Percentiles rank a stretch among this genome's conserved stretches.
Conservation (phyloP, 331 rosid species). For the Phaseolus coccineus region DNA sequence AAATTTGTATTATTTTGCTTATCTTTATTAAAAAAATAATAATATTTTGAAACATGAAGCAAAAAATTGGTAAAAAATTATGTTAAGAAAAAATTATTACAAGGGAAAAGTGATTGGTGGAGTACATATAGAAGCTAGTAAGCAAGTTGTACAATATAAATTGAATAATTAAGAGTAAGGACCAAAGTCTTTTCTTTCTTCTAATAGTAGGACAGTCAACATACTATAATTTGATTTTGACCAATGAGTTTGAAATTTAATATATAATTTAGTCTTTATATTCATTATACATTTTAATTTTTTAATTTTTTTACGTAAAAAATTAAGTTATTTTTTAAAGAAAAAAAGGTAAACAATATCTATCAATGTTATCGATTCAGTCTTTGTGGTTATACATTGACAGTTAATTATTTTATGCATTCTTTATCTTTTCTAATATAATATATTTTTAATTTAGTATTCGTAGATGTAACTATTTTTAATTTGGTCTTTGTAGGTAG, state of each 20-base stretch:
- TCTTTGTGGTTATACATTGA: too few relatives aligned
- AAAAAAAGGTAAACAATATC: too few relatives aligned
- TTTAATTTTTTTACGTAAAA: too few relatives aligned
- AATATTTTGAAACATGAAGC: neutral
- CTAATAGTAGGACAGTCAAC: slow-evolving; percentile 12
- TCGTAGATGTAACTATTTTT: too few relatives aligned
- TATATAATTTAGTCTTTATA: too few relatives aligned
- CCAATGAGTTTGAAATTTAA: slow-evolving; percentile 21
- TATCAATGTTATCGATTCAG: too few relatives aligned
- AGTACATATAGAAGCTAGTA: slow-evolving; percentile 12
- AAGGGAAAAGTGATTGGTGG: slow-evolving; percentile 8
- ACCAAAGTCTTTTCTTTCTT: slow-evolving; percentile 30
- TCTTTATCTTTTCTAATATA: too few relatives aligned
- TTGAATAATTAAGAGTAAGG: neutral
- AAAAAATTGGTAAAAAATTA: neutral
- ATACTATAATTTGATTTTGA: slow-evolving; percentile 27
- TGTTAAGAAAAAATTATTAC: neutral
- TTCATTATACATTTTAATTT: too few relatives aligned
- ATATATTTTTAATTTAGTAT: too few relatives aligned
- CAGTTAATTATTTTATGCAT: too few relatives aligned
- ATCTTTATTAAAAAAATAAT: neutral
- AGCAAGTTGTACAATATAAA: slow-evolving; percentile 3
- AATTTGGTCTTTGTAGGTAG: too few relatives aligned
- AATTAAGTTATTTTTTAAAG: too few relatives aligned
- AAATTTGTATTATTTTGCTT: neutral